These are phyloP conservation scores for Raphidocelis subcapitata DNA, from an alignment of 139 green algal genomes.

Conservation along the genomic window DNA sequence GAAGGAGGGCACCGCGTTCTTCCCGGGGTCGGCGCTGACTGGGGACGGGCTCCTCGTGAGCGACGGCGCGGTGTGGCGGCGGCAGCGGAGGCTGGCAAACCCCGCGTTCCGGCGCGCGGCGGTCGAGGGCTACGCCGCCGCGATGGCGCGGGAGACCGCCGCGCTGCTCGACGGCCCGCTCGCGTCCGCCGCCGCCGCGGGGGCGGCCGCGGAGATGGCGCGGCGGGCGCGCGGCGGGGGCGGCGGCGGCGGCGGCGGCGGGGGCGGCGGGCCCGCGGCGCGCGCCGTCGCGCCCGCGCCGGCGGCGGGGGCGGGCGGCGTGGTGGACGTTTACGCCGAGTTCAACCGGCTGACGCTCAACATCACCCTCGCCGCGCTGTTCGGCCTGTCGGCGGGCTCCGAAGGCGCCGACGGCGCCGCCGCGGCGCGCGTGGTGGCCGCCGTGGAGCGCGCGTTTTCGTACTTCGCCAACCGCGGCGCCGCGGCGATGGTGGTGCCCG, in stretches of 20 bases:
- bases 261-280: not conserved
- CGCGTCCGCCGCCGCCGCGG: constrained; percentile 12
- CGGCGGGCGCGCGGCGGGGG: not conserved
- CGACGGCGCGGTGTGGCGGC: constrained; percentile 78
- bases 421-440: constrained; percentile 31
- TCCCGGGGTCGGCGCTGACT: constrained; percentile 77
- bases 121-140: constrained; percentile 49
- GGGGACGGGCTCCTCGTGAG: constrained; percentile 82
- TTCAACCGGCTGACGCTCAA: constrained; percentile 87
- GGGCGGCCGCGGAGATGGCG: constrained; percentile 1
- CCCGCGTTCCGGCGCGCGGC: constrained; percentile 78
- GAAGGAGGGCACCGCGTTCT: constrained; percentile 88
- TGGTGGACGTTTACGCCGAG: constrained; percentile 55
- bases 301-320: constrained; percentile 9
- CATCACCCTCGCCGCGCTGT: constrained; percentile 78
- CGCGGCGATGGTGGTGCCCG: constrained; percentile 61
- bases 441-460: constrained; percentile 63
- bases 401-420: constrained; percentile 2
- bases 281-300: not conserved
- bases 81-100: constrained; percentile 81
- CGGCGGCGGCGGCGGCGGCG: not conserved
- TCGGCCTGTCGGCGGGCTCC: constrained; percentile 48
- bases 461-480: constrained; percentile 57
- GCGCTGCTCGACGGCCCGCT: constrained; percentile 28
- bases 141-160: constrained; percentile 57